Base-by-base conservation (phyloP, 139 green algal species). In the Spirogloea muscicola region DNA sequence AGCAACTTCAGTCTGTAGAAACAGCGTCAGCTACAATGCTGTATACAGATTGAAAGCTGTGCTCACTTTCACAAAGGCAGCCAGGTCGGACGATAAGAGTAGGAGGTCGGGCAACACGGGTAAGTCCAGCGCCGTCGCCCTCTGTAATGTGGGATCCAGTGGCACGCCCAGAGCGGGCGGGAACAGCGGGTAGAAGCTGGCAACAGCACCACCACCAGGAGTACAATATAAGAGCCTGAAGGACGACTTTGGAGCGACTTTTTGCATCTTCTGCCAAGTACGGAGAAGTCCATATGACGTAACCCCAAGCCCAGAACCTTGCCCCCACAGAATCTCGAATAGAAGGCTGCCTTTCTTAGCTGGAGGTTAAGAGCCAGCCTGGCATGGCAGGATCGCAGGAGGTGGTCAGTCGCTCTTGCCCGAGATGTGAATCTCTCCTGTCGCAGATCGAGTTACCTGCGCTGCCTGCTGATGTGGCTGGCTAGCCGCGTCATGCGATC, bases 51-150 rank as follows among this genome's bases (percentile, higher is more conserved):
- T n/a, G n/a, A n/a, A n/a, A n/a, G n/a, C n/a, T n/a, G n/a, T 2
- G 6, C 31, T 67, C 41, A 89, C 38, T 82, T 96, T 96, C 18
- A 89, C 94, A 74, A 96, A 97, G 10, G 90, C 80, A 0, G 83
- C 84, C 49, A 98, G 83, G 85, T 97, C 91, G 21, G 92, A 98
- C 1, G 94, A 90, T 58, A 95, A 69, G 9, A 98, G 34, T 57
- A 98, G 83, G n/a, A 98, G 52, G 84, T 97, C 81, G 2, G 91
- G 94, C 0, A 49, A 68, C 52, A 43, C 37, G 0, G 86, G 77
- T 38, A 97, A 71, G 42, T 78, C 68, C 48, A 96, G 81, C 29
- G 66, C 66, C 31, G 36, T 49, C 60, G 72, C 1, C 63, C 37
- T n/a, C n/a, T n/a, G 33, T 76, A 83, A 66, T 18, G 78, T 77